Evolutionary conservation across 202 grass and related monocot species (phyloP).

Genomic region (Cymbopogon flexuosus): DNA sequence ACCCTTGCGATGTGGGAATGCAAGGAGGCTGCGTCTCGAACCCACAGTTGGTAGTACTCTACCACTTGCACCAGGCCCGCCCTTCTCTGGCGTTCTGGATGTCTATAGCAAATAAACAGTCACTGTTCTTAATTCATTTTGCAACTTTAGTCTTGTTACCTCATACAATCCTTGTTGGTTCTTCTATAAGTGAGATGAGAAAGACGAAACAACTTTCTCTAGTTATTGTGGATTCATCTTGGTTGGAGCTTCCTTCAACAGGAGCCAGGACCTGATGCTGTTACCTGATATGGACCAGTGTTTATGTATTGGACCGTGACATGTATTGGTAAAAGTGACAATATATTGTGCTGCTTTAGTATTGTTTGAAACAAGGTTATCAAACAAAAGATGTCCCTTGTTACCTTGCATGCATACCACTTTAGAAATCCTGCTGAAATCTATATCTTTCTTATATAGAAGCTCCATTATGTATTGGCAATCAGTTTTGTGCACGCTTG

Average conservation of each 20-base stretch:
- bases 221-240: not conserved
- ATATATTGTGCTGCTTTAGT: not conserved
- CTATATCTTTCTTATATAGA: not conserved
- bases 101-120: not conserved
- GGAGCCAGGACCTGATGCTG: not conserved
- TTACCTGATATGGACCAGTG: not conserved
- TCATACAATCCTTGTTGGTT: not conserved
- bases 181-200: slow-evolving; percentile 16
- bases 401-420: slow-evolving; percentile 15
- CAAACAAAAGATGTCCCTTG: not conserved
- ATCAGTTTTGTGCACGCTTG: not conserved
- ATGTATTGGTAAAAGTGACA: not conserved
- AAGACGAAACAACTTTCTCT: not conserved
- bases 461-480: not conserved
- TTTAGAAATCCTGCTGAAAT: not conserved
- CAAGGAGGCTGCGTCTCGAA: too few species aligned
- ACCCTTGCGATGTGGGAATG: too few species aligned
- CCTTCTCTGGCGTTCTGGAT: not conserved
- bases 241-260: not conserved
- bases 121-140: not conserved
- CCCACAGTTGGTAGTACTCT: too few species aligned
- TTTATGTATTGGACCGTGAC: not conserved
- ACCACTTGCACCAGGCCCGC: too few species aligned
- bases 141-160: not conserved
- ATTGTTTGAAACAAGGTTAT: not conserved